These are phyloP conservation scores for Spathaspora gorwiae DNA, from an alignment of 805 yeast species.

Conservation along the genomic window DNA sequence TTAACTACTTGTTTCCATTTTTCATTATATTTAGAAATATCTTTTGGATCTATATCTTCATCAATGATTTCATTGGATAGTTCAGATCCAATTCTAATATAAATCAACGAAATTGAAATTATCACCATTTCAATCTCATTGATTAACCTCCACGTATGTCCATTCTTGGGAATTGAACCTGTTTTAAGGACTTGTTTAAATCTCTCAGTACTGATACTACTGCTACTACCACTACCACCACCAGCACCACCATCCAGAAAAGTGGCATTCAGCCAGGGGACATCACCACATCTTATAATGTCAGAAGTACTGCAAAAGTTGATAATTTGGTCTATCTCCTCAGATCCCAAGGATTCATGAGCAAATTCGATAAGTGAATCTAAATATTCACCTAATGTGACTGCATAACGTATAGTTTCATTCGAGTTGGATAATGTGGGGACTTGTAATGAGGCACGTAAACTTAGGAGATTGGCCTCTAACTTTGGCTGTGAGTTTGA, in stretches of 20 bases:
- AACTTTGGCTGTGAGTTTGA: slow-evolving; percentile 4
- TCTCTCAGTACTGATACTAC: neutral
- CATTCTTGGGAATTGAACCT: neutral
- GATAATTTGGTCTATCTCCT: slow-evolving; percentile 16
- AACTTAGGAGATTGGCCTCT: slow-evolving; percentile 8
- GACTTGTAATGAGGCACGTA: slow-evolving; percentile 14
- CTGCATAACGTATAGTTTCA: slow-evolving; percentile 26
- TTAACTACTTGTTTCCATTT: slow-evolving; percentile 35
- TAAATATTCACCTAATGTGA: slow-evolving; percentile 30
- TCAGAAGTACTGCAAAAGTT: slow-evolving; percentile 1
- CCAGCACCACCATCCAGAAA: neutral
- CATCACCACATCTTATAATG: slow-evolving; percentile 4
- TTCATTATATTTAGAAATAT: slow-evolving; percentile 14
- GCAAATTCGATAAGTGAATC: neutral
- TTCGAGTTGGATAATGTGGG: slow-evolving; percentile 12
- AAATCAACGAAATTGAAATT: slow-evolving; percentile 22
- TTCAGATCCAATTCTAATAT: slow-evolving; percentile 32
- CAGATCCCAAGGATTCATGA: slow-evolving; percentile 3
- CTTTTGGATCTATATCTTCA: slow-evolving; percentile 13
- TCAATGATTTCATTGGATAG: slow-evolving; percentile 31
- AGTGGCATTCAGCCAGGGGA: slow-evolving; percentile 14
- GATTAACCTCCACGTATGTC: slow-evolving; percentile 23
- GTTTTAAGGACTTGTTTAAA: neutral
- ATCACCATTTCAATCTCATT: slow-evolving; percentile 26
- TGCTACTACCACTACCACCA: neutral